Base-by-base conservation (phyloP, 148 eudicot genomes). In the Pouteria glomerata region DNA sequence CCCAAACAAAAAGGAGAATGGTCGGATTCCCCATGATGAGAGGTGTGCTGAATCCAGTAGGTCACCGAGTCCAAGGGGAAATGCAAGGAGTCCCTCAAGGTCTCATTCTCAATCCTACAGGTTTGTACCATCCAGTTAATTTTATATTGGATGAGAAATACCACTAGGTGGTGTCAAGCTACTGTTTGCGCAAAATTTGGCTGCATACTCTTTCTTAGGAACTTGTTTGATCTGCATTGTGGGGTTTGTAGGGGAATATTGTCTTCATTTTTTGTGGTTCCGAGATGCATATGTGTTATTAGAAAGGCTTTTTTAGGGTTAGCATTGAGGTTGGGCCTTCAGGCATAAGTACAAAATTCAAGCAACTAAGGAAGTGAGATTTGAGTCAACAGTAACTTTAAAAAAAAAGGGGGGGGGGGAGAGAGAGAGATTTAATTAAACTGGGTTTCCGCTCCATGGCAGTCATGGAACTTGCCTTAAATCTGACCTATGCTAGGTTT, bases 21-120 rank as follows among this genome's bases (percentile, higher is more conserved):
- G 79, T 23, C 52, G 18, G 50, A 80, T 55, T 66, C 77, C 71
- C 27, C 62, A 11, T 63, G 71, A 45, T 57, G 75, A 71, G 71
- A 63, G 56, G 67, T 60, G 72, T 66, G 61, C 76, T 65, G 75
- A 69, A 30, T 80, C 73, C 55, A 71, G 77, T 73, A 81, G 80
- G 73, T 80, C 79, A 45, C 77, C 24, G 34, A 87, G 78, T 35
- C 80, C 89, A 27, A 76, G 77, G 63, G 68, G 80, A 62, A 83
- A 79, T 51, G 68, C 24, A 18, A 44, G 63, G 66, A 79, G 78
- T 55, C 72, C 77, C 3, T 73, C 82, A 39, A 78, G 81, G 71
- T 77, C 86, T 42, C 78, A 62, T 50, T 80, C 78, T 41, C 78
- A 52, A 53, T 80, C 78, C 60, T 65, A 72, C 68, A 77, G 87